Conservation (phyloP, 2,329 filamentous ascomycete species). For the Fusarium citri region DNA sequence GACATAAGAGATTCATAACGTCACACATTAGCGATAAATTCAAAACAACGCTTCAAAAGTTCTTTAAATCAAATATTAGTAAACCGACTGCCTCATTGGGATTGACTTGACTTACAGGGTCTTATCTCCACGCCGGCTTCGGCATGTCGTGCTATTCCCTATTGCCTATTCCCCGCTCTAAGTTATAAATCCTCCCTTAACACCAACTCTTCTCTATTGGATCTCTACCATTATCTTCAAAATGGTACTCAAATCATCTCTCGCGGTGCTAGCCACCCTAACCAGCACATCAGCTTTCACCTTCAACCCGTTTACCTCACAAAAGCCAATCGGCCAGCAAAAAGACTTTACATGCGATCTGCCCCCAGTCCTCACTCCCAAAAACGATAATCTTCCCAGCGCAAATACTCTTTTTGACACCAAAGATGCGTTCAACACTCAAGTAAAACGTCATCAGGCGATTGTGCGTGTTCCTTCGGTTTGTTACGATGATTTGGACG, state of each 20-base stretch:
- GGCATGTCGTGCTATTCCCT: constrained; percentile 26
- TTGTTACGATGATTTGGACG: constrained; percentile 67
- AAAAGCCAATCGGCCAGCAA: constrained; percentile 35
- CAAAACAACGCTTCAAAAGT: constrained; percentile 12
- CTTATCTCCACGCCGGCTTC: constrained; percentile 26
- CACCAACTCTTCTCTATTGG: background rate
- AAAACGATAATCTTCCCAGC: constrained; percentile 49
- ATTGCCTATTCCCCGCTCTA: constrained; percentile 26
- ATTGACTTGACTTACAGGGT: background rate
- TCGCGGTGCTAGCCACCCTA: constrained; percentile 35
- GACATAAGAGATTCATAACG: background rate
- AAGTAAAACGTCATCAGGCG: constrained; percentile 63
- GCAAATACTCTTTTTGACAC: constrained; percentile 50
- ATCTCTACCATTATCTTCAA: background rate
- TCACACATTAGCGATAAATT: background rate
- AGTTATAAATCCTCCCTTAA: background rate
- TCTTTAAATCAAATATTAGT: background rate
- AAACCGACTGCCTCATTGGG: constrained; percentile 21
- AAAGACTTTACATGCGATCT: constrained; percentile 49
- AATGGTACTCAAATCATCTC: constrained; percentile 34
- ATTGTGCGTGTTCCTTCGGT: constrained; percentile 67
- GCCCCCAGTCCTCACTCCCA: constrained; percentile 50
- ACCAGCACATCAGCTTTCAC: constrained; percentile 28
- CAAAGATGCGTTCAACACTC: constrained; percentile 51
- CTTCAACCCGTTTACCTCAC: constrained; percentile 23